Conservation (phyloP, 179 eudicot genomes). For the Spergularia azorica region DNA sequence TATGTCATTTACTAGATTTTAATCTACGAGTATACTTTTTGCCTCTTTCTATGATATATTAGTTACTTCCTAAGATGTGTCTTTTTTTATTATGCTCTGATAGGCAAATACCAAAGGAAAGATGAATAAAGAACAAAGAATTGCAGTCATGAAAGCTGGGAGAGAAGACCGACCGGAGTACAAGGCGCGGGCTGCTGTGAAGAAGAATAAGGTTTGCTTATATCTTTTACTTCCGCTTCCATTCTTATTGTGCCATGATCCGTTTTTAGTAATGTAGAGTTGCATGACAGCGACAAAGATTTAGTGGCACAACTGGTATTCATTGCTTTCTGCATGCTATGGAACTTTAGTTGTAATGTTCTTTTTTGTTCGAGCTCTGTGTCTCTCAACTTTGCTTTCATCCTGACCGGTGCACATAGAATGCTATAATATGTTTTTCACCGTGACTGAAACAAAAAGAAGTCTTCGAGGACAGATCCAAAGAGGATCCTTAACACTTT, state of each 20-base stretch:
- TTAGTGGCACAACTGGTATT: not conserved
- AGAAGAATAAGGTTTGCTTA: constrained; percentile 76
- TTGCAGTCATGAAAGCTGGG: constrained; percentile 72
- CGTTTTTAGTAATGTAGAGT: not conserved
- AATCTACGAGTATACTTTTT: too few species aligned
- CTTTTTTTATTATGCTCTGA: constrained; percentile 16
- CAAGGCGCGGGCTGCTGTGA: constrained; percentile 62
- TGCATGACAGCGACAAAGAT: not conserved
- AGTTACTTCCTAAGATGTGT: not conserved
- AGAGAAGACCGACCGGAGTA: constrained; percentile 77
- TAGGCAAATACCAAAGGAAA: constrained; percentile 69
- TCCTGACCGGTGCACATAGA: too few species aligned
- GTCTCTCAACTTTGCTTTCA: too few species aligned
- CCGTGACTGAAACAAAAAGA: too few species aligned
- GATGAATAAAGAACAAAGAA: constrained; percentile 73
- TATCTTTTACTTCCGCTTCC: not conserved
- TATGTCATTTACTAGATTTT: too few species aligned
- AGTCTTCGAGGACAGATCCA: too few species aligned
- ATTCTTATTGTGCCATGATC: not conserved
- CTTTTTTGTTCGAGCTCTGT: too few species aligned
- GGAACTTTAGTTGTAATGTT: too few species aligned
- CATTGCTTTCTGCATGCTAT: too few species aligned
- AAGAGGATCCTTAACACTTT: not conserved
- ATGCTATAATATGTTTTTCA: too few species aligned
- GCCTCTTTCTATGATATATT: too few species aligned